These are phyloP conservation scores for Schizochytrium sp. DNA, from an alignment of 108 stramenopile genomes.

Conservation along the genomic window DNA sequence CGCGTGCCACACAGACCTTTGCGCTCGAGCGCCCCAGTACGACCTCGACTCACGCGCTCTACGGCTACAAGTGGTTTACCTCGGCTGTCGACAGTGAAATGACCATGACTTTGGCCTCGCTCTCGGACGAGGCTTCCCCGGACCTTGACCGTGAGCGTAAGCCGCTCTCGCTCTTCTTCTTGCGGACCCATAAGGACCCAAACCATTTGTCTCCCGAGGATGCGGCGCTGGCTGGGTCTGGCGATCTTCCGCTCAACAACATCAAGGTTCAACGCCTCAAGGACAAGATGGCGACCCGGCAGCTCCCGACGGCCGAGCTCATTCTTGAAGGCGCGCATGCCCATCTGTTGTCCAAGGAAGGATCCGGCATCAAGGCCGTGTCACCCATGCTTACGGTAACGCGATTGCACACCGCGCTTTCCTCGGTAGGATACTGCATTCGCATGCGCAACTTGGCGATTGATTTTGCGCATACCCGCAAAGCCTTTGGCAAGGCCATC, in stretches of 20 bases:
- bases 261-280: constrained; percentile 12
- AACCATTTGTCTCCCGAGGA: neutral
- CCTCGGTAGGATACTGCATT: neutral
- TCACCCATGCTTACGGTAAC: neutral
- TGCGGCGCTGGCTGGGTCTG: neutral
- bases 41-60: neutral
- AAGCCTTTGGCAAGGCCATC: constrained; percentile 6
- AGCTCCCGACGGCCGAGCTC: neutral
- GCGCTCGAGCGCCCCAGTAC: neutral
- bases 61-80: constrained; percentile 1
- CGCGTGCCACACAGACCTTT: neutral
- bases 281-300: neutral
- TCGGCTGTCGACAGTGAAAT: neutral
- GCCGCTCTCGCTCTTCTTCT: neutral
- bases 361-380: neutral
- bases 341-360: neutral
- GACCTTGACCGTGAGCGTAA: neutral
- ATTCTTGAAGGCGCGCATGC: neutral
- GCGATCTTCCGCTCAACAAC: neutral
- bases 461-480: neutral
- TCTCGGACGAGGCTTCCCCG: neutral
- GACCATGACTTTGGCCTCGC: neutral
- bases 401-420: neutral
- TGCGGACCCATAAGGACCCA: neutral
- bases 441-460: constrained; percentile 13